phyloP scores from a whole-genome alignment of 129 eudicot genomes.

The Rutidosis leptorrhynchoides region DNA sequence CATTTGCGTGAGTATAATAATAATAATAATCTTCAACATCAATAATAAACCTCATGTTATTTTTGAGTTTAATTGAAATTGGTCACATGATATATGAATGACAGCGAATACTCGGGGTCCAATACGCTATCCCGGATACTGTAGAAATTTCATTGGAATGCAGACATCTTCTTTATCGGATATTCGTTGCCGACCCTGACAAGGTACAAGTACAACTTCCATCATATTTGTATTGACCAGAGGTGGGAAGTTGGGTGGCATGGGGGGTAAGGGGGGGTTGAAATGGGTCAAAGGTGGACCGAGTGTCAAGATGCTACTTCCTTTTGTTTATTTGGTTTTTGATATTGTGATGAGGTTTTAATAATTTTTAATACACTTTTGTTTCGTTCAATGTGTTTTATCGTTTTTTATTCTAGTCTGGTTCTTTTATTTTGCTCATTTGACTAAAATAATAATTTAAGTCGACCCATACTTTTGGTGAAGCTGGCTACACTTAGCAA shows the following conservation, averaged over 20 bases:
- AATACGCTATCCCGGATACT: conserved; percentile 47
- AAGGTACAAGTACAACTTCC: conserved; percentile 48
- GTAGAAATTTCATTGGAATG: conserved; percentile 57
- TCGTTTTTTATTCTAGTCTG: neutral
- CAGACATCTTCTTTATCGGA: conserved; percentile 56
- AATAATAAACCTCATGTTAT: neutral
- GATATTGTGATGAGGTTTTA: neutral
- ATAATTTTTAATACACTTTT: neutral
- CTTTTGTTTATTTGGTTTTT: neutral
- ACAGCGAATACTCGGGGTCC: conserved; percentile 61
- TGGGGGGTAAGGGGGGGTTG: conserved; percentile 9
- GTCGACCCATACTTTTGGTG: neutral
- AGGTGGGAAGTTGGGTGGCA: neutral
- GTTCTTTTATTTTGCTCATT: neutral
- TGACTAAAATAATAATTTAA: neutral
- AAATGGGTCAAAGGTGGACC: neutral
- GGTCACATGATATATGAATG: conserved; percentile 23
- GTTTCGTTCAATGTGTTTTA: neutral
- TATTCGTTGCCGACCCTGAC: conserved; percentile 59
- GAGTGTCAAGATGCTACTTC: neutral
- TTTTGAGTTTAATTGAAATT: conserved; percentile 19
- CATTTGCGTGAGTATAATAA: conserved; percentile 46
- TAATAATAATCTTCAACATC: neutral
- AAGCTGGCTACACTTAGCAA: neutral
- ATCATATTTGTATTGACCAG: neutral